Conservation (phyloP, 352 stramenopile genomes). For the Pythium periplocum region DNA sequence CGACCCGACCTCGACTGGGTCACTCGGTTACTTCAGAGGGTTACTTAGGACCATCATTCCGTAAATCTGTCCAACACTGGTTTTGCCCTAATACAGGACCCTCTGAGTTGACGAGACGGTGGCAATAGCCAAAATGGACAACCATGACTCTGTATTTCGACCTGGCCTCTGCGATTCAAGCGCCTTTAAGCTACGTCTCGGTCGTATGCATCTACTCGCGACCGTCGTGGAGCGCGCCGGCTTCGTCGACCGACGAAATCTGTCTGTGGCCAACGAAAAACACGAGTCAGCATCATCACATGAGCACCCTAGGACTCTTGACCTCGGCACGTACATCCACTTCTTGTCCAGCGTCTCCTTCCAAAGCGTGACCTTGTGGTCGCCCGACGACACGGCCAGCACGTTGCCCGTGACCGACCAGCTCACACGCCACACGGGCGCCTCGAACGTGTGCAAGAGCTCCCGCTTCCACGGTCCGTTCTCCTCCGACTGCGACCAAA, state of each 20-base stretch:
- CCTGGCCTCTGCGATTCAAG: too few species aligned
- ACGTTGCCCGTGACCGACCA: constrained; percentile 98
- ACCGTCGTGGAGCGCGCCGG: constrained; percentile 71
- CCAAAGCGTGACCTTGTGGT: constrained; percentile 97
- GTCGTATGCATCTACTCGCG: constrained; percentile 38
- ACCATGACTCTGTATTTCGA: too few species aligned
- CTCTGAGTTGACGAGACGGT: too few species aligned
- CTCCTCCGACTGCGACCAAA: constrained; percentile 92
- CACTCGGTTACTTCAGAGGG: too few species aligned
- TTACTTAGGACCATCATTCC: too few species aligned
- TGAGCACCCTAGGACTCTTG: constrained; percentile 1
- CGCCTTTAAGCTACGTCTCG: too few species aligned
- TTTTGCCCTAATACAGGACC: too few species aligned
- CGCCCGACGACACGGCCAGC: constrained; percentile 95
- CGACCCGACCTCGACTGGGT: too few species aligned
- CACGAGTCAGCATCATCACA: constrained; percentile 8
- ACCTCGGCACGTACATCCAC: constrained; percentile 83
- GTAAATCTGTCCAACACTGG: too few species aligned
- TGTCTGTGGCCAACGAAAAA: constrained; percentile 39
- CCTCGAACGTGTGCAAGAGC: constrained; percentile 93
- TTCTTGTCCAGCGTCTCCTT: constrained; percentile 97
- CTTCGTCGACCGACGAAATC: constrained; percentile 87
- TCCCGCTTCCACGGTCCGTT: constrained; percentile 87
- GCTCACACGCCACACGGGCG: constrained; percentile 97
- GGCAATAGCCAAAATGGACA: too few species aligned